Evolutionary conservation across 2,329 filamentous ascomycete species (phyloP).

Genomic region (Neopestalotiopsis sp.): DNA sequence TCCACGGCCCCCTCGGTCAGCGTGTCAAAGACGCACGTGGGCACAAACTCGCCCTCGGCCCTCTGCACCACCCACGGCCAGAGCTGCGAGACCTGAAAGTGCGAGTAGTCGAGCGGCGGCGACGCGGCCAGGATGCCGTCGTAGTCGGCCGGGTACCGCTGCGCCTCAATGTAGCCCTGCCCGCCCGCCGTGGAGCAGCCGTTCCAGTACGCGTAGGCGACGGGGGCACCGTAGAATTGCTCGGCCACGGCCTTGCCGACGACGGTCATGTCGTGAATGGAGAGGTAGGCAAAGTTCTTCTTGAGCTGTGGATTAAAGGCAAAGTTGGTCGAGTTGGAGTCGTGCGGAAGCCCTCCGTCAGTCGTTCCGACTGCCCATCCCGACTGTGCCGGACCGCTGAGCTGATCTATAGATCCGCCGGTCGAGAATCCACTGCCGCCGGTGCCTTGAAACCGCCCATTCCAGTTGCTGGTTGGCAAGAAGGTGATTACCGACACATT

Average conservation of each 20-base stretch:
- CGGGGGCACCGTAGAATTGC: conserved; percentile 41
- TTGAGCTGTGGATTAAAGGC: conserved; percentile 26
- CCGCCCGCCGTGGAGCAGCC: conserved; percentile 57
- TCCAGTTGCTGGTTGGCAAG: conserved; percentile 29
- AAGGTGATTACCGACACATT: conserved; percentile 9
- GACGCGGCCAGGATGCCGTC: conserved; percentile 56
- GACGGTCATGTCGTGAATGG: conserved; percentile 35
- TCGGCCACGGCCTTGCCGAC: conserved; percentile 49
- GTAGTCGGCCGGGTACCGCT: conserved; percentile 57
- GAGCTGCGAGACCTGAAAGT: conserved; percentile 1
- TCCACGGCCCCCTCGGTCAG: conserved; percentile 1
- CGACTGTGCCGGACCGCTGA: conserved; percentile 18
- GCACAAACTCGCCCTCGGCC: conserved; percentile 17
- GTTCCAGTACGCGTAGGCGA: conserved; percentile 56
- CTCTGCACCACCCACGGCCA: conserved; percentile 17
- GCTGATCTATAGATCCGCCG: conserved; percentile 25
- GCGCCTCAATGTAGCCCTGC: conserved; percentile 57
- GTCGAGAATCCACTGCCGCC: conserved; percentile 36
- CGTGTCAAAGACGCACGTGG: conserved; percentile 1
- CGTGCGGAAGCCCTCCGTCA: conserved; percentile 29
- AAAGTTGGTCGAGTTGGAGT: conserved; percentile 22
- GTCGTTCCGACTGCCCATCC: conserved; percentile 33
- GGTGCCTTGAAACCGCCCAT: conserved; percentile 34
- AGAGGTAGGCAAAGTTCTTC: conserved; percentile 30
- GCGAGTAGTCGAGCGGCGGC: conserved; percentile 42